Evolutionary conservation across 2,329 filamentous ascomycete genomes (phyloP).

Genomic region (Chrysosphaeria jannelii): DNA sequence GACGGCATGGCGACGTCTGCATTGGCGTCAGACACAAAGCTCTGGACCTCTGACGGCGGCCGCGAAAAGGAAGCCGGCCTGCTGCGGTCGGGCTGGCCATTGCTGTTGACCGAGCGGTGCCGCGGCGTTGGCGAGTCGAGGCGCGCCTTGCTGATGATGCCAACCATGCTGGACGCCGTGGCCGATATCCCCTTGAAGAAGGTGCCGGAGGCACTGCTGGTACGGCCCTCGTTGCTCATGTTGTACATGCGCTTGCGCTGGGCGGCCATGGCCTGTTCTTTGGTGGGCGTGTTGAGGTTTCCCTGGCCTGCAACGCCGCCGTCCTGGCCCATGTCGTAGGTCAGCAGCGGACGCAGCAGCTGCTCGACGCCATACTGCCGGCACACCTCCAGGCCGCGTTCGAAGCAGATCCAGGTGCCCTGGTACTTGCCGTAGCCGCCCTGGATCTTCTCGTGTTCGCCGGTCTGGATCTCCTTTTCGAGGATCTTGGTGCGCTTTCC

Average conservation of each 20-base stretch:
- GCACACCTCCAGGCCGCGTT: constrained; percentile 76
- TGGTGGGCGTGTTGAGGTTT: constrained; percentile 76
- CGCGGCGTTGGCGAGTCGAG: constrained; percentile 64
- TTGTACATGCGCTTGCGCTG: constrained; percentile 82
- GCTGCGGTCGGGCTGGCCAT: constrained; percentile 11
- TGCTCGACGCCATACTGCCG: constrained; percentile 53
- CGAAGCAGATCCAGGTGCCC: constrained; percentile 93
- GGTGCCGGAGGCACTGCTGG: constrained; percentile 42
- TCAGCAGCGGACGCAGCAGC: constrained; percentile 39
- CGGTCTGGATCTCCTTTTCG: constrained; percentile 88
- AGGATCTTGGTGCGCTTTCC: constrained; percentile 92
- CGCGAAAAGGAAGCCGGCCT: constrained; percentile 40
- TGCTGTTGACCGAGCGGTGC: constrained; percentile 12
- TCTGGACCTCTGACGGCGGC: constrained; percentile 55
- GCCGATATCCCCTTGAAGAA: constrained; percentile 95
- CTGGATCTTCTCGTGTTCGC: constrained; percentile 94
- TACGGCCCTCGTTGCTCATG: constrained; percentile 33
- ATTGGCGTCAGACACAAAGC: constrained; percentile 44
- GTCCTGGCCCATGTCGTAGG: constrained; percentile 54
- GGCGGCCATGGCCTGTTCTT: constrained; percentile 95
- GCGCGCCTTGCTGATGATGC: constrained; percentile 84
- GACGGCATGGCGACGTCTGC: constrained; percentile 46
- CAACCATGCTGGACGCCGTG: constrained; percentile 75
- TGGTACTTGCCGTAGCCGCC: constrained; percentile 98
- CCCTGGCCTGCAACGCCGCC: constrained; percentile 41